Base-by-base conservation (phyloP, 2,329 filamentous ascomycete genomes). In the Metarhizium sp. region DNA sequence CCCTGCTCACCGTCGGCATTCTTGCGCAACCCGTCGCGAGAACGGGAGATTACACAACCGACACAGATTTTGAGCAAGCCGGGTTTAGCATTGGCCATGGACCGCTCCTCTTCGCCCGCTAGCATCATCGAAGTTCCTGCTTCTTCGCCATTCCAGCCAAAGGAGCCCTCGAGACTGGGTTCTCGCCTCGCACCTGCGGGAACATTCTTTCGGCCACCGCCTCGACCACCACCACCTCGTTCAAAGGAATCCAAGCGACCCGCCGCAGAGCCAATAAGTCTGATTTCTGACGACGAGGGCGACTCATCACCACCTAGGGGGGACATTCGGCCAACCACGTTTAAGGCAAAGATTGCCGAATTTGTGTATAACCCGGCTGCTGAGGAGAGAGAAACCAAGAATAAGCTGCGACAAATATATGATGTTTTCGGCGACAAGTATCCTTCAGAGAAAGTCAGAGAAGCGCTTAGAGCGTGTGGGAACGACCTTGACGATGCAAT, bases 51-150 rank as follows among this genome's bases (percentile, higher is more conserved):
- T 13, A 78, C 76, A 30, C 76, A 78, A 58, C 69, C 75, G 0
- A 79, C 75, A 1, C 76, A 80, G 58, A 65, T 79, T 16, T 66
- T 79, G 20, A 68, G 70, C 51, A 71, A 71, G 3, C 70, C 72
- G 0, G 67, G 66, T 2, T 67, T 76, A 36, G 59, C 25, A 43
- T 45, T 59, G 2, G 54, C 64, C 2, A 54, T 64, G 34, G 59
- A 63, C 11, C 43, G n/a, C 48, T 71, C 71, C 29, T 75, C 77
- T 7, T 78, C 79, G 0, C 73, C 74, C 8, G 62, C 69, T 30
- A 73, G 74, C 38, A 63, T 75, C 18, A 67, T 96, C 55, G 92
- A 96, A 69, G 92, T 96, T 3, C 85, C 87, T 34, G 89, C 90
- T n/a, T 96, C 92, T 3, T 96, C 92, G 1, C 92, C 91, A 2